Evolutionary conservation across 1,284 basidiomycete genomes (phyloP), one percentile per base, ranked within the genome.

Genomic region (Cutaneotrichosporon sp.): DNA sequence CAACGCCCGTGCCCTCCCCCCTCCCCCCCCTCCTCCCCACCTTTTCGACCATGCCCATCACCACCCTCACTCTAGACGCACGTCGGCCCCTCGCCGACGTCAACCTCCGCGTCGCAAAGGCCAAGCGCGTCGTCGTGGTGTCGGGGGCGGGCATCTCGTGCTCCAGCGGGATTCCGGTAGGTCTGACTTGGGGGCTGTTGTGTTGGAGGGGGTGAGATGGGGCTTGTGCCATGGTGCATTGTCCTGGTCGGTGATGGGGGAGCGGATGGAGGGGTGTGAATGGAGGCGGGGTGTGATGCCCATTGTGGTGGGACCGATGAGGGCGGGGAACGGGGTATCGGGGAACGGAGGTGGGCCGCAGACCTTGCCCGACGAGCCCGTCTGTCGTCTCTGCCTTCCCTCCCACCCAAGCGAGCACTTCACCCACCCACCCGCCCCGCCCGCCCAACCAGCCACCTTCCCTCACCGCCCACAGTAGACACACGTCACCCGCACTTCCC

Each of bases 81-180:
- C 62, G 76, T 11, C 56, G 69, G 18, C 60, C 86, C 13, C 83
- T 94, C 2, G 76, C 83, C 7, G 87, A 87, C 57, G 78, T 95
- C 45, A 91, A 91, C 11, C 82, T 86, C 3, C 82, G 87, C 7
- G 87, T 95, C 38, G 88, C 88, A 18, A 93, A 90, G 80, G 86
- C 86, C 78, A 92, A 88, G 81, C 88, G 86, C 79, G 89, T 93
- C 63, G 84, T 95, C 16, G 86, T 94, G 8, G 89, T 95, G 67
- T 91, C 90, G 46, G 93, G 93, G 20, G 93, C 93, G 8, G 93
- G 93, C 47, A 94, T 95, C 62, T 94, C 91, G 33, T 95, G 92
- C 76, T 91, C 90, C 25, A 91, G 88, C 74, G 93, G 93, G 51
- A 94, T 97, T 71, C 93, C 93, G 8, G 92, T 95, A 72, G 70